Evolutionary conservation across 2,329 filamentous ascomycete species (phyloP), one percentile per base, ranked within the genome.

Genomic region (Paecilomyces niveus): DNA sequence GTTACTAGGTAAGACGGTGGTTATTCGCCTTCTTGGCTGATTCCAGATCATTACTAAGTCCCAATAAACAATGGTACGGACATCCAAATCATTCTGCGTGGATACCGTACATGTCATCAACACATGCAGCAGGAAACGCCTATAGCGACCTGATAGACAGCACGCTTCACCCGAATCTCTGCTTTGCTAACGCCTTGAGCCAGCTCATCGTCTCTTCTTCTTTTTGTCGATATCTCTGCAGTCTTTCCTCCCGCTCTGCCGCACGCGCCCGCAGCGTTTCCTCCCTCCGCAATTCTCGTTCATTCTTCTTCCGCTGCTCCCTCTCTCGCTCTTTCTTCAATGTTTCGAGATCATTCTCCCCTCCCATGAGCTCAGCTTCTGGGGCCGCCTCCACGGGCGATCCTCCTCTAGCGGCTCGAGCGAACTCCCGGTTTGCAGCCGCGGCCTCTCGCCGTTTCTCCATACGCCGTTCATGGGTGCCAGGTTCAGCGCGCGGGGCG

Each of bases 191-290:
- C 66, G 86, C 85, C 74, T 82, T 88, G 68, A 97, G 69, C 81
- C 90, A 92, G 54, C 85, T 85, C 80, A 97, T 90, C 1, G 91
- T 96, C 68, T 85, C 85, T 62, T 92, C 87, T 75, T 97, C 93
- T 73, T 91, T 89, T 67, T 84, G 83, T 67, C 84, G 81, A 73
- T 90, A 87, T 63, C 83, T 85, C 65, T 81, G 79, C 55, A 92
- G 70, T 65, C 86, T 83, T 77, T 92, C 89, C 70, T 96, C 90
- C 65, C 92, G 81, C 80, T 97, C 92, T 53, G 86, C 91, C 60
- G 82, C 81, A 68, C 85, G 84, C 10, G 90, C 90, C 68, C 91
- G 77, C 61, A 89, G 76, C 58, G 91, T 81, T 75, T 96, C 92
- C 73, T 97, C 92, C 67, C 89, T 83, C 59, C 90, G 76, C 15